Evolutionary conservation across 202 grass and related monocot genomes (phyloP).

Genomic region (Musa balbisiana): DNA sequence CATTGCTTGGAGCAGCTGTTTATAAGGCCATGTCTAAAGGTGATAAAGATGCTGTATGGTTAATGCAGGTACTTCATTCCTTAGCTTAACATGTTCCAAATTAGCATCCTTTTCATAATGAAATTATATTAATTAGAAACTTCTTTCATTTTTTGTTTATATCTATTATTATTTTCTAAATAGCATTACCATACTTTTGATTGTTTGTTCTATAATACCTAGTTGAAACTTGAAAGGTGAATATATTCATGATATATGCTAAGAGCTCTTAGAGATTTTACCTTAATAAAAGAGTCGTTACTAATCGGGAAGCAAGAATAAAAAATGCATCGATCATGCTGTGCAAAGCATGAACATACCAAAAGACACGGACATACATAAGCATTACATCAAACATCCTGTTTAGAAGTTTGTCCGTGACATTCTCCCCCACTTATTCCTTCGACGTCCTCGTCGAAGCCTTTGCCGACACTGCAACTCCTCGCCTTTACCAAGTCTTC

Average conservation of each 20-base stretch:
- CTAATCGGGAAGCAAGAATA: too few species aligned
- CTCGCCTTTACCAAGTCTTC: too few species aligned
- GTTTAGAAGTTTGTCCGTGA: too few species aligned
- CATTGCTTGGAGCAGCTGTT: constrained; percentile 82
- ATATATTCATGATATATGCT: background rate
- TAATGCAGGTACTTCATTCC: constrained; percentile 70
- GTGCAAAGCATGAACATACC: too few species aligned
- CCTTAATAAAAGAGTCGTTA: background rate
- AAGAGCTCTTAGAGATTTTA: background rate
- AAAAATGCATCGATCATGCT: too few species aligned
- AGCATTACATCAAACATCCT: too few species aligned
- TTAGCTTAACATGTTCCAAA: background rate
- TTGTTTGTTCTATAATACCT: background rate
- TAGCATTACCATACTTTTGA: background rate
- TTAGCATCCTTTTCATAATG: background rate
- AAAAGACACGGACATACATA: too few species aligned
- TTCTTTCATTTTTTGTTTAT: constrained; percentile 7
- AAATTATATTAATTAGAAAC: background rate
- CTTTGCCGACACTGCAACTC: too few species aligned
- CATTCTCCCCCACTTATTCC: too few species aligned
- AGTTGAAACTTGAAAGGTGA: background rate
- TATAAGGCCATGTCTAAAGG: constrained; percentile 78
- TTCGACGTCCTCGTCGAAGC: too few species aligned
- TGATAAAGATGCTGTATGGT: constrained; percentile 81
- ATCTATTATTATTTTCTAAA: constrained; percentile 7